Percentiles rank a stretch among this genome's conserved stretches.
These are phyloP conservation scores for Phytophthora rubi DNA, from an alignment of 352 stramenopile genomes.

Conservation along the genomic window DNA sequence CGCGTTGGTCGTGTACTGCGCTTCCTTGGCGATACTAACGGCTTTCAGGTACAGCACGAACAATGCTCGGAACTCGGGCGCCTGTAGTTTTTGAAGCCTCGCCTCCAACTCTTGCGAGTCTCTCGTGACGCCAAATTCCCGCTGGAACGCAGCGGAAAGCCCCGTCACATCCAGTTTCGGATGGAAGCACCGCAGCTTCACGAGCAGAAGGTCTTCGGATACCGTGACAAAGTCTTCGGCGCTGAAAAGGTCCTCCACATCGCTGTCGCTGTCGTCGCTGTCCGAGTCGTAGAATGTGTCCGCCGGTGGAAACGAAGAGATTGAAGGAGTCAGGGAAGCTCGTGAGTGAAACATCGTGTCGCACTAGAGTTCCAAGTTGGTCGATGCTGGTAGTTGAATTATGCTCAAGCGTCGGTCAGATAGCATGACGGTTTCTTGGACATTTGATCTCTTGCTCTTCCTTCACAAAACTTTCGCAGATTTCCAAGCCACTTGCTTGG, in stretches of 20 bases:
- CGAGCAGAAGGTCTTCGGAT: constrained; percentile 66
- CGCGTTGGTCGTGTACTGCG: constrained; percentile 33
- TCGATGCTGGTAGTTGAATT: background rate
- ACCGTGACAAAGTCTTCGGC: constrained; percentile 50
- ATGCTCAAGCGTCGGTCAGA: constrained; percentile 13
- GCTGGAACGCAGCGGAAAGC: constrained; percentile 48
- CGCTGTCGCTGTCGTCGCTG: constrained; percentile 37
- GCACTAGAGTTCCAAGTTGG: background rate
- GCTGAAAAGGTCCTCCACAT: constrained; percentile 48
- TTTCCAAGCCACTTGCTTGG: background rate
- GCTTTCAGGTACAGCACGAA: constrained; percentile 63
- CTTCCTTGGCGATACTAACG: constrained; percentile 45
- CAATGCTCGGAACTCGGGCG: constrained; percentile 42
- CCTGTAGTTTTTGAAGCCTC: constrained; percentile 49
- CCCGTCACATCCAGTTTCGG: constrained; percentile 47
- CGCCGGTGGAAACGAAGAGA: constrained; percentile 41
- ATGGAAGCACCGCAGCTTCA: constrained; percentile 66
- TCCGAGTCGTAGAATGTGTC: constrained; percentile 41
- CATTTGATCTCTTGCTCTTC: background rate
- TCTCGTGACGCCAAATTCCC: constrained; percentile 48
- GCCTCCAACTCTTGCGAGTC: constrained; percentile 44
- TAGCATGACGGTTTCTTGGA: constrained; percentile 7
- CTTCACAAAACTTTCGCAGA: background rate
- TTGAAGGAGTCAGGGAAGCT: constrained; percentile 27
- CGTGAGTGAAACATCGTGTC: constrained; percentile 9